A percentile compares a stretch with the other conserved stretches of the same genome.
These are phyloP conservation scores for Cryomyces minteri DNA, from an alignment of 495 filamentous ascomycete genomes.

Conservation along the genomic window DNA sequence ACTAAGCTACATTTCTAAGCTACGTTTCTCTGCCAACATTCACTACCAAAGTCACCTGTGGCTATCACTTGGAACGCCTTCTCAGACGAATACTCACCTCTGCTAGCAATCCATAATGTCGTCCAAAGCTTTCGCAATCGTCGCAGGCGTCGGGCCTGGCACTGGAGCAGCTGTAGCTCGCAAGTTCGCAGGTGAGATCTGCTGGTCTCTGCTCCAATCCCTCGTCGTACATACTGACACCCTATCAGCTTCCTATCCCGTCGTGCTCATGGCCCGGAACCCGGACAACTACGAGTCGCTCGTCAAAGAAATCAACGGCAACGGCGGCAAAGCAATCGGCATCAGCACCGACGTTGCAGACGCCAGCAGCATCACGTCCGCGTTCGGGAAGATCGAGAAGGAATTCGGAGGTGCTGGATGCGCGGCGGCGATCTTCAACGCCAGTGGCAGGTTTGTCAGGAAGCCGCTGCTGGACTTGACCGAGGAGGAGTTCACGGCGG, in stretches of 20 bases:
- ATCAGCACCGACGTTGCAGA: constrained; percentile 57
- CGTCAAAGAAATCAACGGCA: constrained; percentile 53
- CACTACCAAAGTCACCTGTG: too few species aligned
- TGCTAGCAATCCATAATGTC: constrained; percentile 4
- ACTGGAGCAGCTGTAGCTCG: constrained; percentile 46
- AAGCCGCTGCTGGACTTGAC: constrained; percentile 71
- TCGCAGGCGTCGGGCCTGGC: constrained; percentile 59
- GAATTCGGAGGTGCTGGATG: constrained; percentile 25
- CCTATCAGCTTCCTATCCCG: constrained; percentile 35
- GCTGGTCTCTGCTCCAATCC: too few species aligned
- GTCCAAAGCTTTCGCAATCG: constrained; percentile 39
- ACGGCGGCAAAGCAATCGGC: constrained; percentile 56
- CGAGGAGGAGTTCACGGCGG: constrained; percentile 39
- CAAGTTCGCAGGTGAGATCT: constrained; percentile 35
- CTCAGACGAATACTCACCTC: too few species aligned
- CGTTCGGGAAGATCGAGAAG: constrained; percentile 48
- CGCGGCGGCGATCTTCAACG: constrained; percentile 65
- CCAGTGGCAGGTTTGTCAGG: constrained; percentile 43
- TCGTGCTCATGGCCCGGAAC: constrained; percentile 56
- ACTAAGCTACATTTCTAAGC: too few species aligned
- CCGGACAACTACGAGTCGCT: constrained; percentile 44
- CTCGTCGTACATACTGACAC: too few species aligned
- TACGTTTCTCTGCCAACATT: too few species aligned
- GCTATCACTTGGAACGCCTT: too few species aligned
- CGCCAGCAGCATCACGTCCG: constrained; percentile 36